Evolutionary conservation across 345 rosid species (phyloP).

Genomic region (Citrus reticulata): DNA sequence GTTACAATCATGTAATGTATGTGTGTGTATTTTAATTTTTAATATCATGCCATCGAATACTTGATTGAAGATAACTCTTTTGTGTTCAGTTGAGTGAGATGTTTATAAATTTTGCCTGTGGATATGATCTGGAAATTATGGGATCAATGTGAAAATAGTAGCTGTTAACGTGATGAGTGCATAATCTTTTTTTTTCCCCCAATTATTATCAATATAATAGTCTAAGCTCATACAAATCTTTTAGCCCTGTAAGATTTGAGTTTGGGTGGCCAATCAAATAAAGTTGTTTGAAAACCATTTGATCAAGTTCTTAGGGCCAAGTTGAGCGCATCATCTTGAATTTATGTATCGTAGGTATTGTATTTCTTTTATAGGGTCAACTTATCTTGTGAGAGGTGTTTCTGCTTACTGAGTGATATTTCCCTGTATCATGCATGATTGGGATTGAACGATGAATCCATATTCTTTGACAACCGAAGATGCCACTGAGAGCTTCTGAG

Average conservation of each 20-base stretch:
- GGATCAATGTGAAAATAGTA: neutral
- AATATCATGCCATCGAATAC: neutral
- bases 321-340: neutral
- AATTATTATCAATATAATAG: no score
- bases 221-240: no score
- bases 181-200: no score
- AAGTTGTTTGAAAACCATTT: no score
- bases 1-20: neutral
- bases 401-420: neutral
- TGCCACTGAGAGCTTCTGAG: no score
- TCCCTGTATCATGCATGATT: neutral
- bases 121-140: neutral
- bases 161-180: neutral
- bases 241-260: no score
- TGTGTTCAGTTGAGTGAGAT: neutral
- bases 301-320: no score
- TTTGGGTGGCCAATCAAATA: no score
- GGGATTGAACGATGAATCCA: no score
- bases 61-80: neutral
- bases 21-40: neutral
- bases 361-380: neutral
- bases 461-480: no score
- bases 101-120: neutral
- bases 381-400: neutral
- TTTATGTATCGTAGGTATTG: neutral